Conservation (phyloP, 1,284 basidiomycete genomes). For the Cutaneotrichosporon sp. region DNA sequence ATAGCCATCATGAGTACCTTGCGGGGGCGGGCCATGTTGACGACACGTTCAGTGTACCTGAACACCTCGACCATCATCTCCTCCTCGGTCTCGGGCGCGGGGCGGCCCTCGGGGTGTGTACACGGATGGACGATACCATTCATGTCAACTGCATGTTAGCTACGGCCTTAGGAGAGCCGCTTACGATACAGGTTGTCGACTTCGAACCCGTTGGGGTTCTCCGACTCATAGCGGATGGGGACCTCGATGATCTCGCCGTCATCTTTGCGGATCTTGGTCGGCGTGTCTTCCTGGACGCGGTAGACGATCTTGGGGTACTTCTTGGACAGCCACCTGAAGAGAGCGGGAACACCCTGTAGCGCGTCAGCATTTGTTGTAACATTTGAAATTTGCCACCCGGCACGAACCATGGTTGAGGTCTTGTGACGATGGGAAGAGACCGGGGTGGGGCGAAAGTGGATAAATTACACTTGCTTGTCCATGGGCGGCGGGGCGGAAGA, state of each 20-base stretch:
- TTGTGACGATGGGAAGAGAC: neutral
- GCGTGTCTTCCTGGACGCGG: constrained; percentile 79
- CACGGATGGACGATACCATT: constrained; percentile 83
- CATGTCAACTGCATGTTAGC: constrained; percentile 50
- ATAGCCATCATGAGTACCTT: constrained; percentile 98
- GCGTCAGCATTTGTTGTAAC: neutral
- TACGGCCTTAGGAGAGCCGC: constrained; percentile 11
- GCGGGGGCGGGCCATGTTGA: constrained; percentile 93
- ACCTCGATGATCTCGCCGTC: constrained; percentile 70
- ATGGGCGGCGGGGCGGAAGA: neutral
- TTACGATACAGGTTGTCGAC: constrained; percentile 95
- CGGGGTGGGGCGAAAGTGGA: neutral
- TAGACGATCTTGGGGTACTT: constrained; percentile 93
- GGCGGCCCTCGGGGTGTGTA: constrained; percentile 95
- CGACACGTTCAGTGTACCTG: constrained; percentile 93
- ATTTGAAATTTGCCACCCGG: neutral
- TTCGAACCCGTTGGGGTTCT: constrained; percentile 95
- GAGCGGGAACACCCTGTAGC: constrained; percentile 77
- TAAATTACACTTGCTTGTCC: neutral
- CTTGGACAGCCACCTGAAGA: constrained; percentile 89
- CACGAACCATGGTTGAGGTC: constrained; percentile 22
- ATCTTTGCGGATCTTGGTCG: constrained; percentile 60
- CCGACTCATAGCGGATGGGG: constrained; percentile 75
- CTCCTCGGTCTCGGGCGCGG: constrained; percentile 93
- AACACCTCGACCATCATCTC: constrained; percentile 99